Percentiles rank a stretch among this genome's conserved stretches.
Conservation (phyloP, 2,329 filamentous ascomycete genomes). For the Fusarium caatingaense region DNA sequence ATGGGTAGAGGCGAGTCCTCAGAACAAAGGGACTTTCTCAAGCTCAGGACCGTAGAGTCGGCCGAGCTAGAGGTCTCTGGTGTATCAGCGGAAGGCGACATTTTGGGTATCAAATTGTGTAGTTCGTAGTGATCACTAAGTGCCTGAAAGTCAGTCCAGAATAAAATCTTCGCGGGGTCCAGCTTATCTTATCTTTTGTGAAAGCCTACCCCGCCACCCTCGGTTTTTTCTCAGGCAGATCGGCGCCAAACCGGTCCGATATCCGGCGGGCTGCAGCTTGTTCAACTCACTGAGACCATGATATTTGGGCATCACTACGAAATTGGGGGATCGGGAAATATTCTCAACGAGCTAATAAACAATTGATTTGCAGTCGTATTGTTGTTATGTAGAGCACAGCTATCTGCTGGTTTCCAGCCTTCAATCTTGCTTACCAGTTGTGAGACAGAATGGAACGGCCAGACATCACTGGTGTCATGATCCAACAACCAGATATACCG, state of each 20-base stretch:
- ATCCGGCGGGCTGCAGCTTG: neutral
- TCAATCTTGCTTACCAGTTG: neutral
- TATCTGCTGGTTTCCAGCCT: neutral
- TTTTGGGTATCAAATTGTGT: constrained; percentile 33
- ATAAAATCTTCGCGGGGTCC: constrained; percentile 53
- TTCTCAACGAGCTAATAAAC: neutral
- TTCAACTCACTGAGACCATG: neutral
- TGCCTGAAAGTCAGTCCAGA: constrained; percentile 30
- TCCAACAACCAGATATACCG: neutral
- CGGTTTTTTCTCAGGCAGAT: constrained; percentile 8
- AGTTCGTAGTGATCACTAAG: constrained; percentile 26
- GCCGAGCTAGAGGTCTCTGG: constrained; percentile 39
- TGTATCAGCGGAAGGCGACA: constrained; percentile 44
- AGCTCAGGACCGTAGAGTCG: constrained; percentile 64
- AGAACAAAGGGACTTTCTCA: constrained; percentile 81
- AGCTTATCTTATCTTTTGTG: constrained; percentile 45
- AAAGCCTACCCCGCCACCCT: constrained; percentile 26
- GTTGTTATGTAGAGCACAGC: neutral
- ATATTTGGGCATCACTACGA: neutral
- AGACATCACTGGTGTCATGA: neutral
- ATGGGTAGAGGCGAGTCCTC: constrained; percentile 85
- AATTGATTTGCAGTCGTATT: neutral
- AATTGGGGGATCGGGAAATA: neutral
- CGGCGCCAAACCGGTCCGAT: constrained; percentile 13
- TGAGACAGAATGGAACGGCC: neutral